These are phyloP conservation scores for Eucalyptus viminalis DNA, from an alignment of 345 rosid species.

Conservation along the genomic window DNA sequence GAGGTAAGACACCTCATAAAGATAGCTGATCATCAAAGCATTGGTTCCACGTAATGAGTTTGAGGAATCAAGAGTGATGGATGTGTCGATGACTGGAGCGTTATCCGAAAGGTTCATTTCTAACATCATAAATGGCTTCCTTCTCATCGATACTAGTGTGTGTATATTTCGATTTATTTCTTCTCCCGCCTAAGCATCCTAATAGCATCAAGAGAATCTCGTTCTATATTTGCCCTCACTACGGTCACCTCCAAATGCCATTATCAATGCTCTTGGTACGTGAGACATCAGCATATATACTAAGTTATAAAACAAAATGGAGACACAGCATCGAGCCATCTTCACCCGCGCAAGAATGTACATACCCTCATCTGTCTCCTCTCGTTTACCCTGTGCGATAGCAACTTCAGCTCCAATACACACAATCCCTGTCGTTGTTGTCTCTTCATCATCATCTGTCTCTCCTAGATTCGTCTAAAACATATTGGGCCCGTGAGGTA, in stretches of 20 bases:
- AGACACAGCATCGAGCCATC: background rate
- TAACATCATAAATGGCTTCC: background rate
- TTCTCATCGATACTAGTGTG: background rate
- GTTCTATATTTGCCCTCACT: background rate
- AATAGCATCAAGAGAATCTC: background rate
- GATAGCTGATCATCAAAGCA: accelerated
- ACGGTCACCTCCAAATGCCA: background rate
- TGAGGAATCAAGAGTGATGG: background rate
- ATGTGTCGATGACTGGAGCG: background rate
- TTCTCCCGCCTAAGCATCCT: background rate
- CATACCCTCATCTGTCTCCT: background rate
- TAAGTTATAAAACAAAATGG: background rate
- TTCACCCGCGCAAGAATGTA: background rate
- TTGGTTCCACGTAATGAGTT: background rate
- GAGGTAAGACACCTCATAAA: background rate
- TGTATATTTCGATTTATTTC: background rate
- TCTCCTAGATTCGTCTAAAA: background rate
- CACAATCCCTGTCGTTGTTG: background rate
- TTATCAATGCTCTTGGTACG: background rate
- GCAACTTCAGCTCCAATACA: background rate
- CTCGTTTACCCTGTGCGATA: background rate
- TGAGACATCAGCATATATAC: background rate
- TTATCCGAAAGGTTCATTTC: background rate
- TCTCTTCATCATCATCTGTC: background rate
- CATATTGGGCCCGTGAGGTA: background rate